Conservation (phyloP, 192 early-diverging fungal genomes). For the Cetraspora pellucida region DNA sequence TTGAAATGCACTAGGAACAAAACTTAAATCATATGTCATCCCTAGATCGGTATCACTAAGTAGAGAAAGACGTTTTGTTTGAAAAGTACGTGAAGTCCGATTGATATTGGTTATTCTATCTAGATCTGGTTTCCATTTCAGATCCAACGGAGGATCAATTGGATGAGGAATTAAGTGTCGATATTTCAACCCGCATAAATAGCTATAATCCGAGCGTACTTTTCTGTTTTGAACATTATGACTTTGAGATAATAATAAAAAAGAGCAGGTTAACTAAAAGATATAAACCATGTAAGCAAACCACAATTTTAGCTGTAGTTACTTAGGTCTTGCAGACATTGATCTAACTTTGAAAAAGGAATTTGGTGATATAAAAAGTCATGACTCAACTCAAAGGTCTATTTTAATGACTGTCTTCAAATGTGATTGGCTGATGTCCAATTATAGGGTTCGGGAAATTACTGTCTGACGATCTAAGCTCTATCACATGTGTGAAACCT, state of each 20-base stretch:
- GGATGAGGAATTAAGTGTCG: not conserved
- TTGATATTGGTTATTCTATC: not conserved
- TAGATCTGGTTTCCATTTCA: conserved; percentile 8
- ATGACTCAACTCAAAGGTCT: too few species aligned
- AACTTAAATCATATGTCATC: conserved; percentile 18
- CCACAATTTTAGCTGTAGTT: too few species aligned
- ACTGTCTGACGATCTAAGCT: too few species aligned
- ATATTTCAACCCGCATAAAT: conserved; percentile 15
- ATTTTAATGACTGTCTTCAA: too few species aligned
- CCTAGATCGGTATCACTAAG: conserved; percentile 12
- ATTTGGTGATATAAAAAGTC: too few species aligned
- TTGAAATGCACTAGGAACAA: not conserved
- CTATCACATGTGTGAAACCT: too few species aligned
- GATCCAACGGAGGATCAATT: not conserved
- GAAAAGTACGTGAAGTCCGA: not conserved
- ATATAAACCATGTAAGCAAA: too few species aligned
- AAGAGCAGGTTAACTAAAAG: not conserved
- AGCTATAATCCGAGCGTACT: not conserved
- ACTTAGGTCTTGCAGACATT: too few species aligned
- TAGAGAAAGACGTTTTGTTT: conserved; percentile 3
- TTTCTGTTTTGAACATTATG: not conserved
- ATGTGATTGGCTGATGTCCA: too few species aligned
- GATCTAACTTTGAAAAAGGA: too few species aligned
- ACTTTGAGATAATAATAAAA: not conserved
- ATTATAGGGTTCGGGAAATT: too few species aligned